These are phyloP conservation scores for Starmerella sirachaensis DNA, from an alignment of 805 yeast species.

Conservation along the genomic window DNA sequence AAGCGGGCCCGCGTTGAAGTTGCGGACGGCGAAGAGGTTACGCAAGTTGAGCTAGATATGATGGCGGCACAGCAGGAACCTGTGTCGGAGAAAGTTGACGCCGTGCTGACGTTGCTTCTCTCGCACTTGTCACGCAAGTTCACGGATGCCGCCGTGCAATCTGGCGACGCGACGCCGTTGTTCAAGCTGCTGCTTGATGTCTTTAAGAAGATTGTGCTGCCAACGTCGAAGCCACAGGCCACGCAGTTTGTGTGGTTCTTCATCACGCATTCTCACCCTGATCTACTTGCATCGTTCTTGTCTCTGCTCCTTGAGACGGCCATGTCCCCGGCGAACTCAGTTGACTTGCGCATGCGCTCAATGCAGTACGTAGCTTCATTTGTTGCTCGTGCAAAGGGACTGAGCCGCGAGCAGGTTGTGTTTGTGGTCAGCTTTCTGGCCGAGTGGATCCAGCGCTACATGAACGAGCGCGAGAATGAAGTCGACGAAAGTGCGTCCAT, in stretches of 20 bases:
- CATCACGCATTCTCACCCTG: conserved; percentile 68
- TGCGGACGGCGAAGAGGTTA: conserved; percentile 27
- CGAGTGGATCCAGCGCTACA: conserved; percentile 73
- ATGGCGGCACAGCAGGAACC: conserved; percentile 37
- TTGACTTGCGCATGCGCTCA: conserved; percentile 72
- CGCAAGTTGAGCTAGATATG: conserved; percentile 27
- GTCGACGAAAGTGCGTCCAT: conserved; percentile 61
- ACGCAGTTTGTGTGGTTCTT: conserved; percentile 77
- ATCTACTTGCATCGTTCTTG: conserved; percentile 71
- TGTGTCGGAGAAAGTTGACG: conserved; percentile 60
- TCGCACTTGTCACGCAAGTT: conserved; percentile 39
- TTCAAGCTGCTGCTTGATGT: conserved; percentile 65
- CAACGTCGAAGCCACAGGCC: conserved; percentile 84
- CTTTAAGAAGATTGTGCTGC: conserved; percentile 71
- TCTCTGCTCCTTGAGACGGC: conserved; percentile 75
- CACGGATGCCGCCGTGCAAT: conserved; percentile 39
- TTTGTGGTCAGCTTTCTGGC: conserved; percentile 73
- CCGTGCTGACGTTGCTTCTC: conserved; percentile 49
- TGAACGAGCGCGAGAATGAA: conserved; percentile 75
- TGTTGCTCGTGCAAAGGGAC: conserved; percentile 70
- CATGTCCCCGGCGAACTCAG: conserved; percentile 52
- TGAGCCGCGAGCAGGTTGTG: conserved; percentile 59
- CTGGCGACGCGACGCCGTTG: conserved; percentile 53
- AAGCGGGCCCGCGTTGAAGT: conserved; percentile 25
- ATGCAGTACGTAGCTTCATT: conserved; percentile 86